Base-by-base conservation (phyloP, 176 grass and related monocot species). In the Otatea glauca region DNA sequence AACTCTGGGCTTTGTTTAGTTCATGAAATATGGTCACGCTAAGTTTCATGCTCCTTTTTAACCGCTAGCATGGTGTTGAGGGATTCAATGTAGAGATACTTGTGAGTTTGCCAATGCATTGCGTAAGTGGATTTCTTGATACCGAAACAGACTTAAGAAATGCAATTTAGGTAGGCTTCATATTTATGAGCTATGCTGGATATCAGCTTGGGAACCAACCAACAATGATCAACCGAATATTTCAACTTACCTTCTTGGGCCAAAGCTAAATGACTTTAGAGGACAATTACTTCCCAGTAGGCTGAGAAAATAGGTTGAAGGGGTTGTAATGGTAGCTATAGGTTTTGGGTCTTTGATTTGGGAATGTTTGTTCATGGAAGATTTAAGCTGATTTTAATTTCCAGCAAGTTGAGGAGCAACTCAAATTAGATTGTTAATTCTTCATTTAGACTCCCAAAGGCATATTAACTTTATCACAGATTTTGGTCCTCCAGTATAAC, bases 341-440 rank as follows among this genome's bases (percentile, higher is more conserved):
- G 14, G 14, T 70, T 15, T 81, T 68, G 49, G 50, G 11, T 23
- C 7, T 82, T 78, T 82, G 55, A 62, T 39, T 64, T 53, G 41
- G 25, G 2, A 11, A 67, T 55, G 20, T 51, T 66, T 65, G 20
- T 55, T 27, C 43, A 60, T 27, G 21, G 29, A 65, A 74, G 14
- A 48, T 61, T 72, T 80, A 84, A 85, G 56, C n/a, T 80, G 82
- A 62, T 73, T 85, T 88, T 79, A 11, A 27, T 5, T 68, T 84
- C 21, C 29, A 51, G 34, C 11, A 49, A 68, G 32, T 87, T 54
- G 23, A 0, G 5, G 27, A 34, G 43, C 48, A 78, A 65, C 47
- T 59, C 61, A 78, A 37, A 24, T 66, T 65, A 85, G 55, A 51
- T 63, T n/a, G 14, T 39, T 42, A 79, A 4, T 67, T 68, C 69